Evolutionary conservation across 164 flowering plant species (phyloP).

Genomic region (Berberis vulgaris): DNA sequence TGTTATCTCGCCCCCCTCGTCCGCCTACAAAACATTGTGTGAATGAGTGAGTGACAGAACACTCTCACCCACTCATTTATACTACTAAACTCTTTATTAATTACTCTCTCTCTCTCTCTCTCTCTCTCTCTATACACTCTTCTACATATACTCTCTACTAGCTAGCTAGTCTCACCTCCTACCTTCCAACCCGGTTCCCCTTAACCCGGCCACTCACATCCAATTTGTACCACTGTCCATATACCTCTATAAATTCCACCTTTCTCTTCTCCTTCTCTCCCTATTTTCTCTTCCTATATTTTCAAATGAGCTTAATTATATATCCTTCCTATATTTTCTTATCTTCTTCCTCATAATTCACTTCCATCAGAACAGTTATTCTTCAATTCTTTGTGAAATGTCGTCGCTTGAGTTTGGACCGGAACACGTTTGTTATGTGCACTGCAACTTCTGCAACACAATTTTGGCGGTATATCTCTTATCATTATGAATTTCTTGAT

Average conservation of each 20-base stretch:
- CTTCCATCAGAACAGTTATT: slow-evolving; percentile 12
- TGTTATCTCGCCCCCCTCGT: slow-evolving; percentile 13
- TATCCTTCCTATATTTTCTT: slow-evolving; percentile 3
- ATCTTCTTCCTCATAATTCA: not conserved
- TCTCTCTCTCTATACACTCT: slow-evolving; percentile 2
- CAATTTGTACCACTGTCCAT: slow-evolving; percentile 5
- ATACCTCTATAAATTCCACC: not conserved
- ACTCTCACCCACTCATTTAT: slow-evolving; percentile 20
- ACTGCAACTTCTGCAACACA: slow-evolving; percentile 98
- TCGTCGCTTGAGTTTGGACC: slow-evolving; percentile 59
- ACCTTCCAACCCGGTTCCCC: slow-evolving; percentile 4
- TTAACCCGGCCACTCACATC: slow-evolving; percentile 13
- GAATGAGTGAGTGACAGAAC: slow-evolving; percentile 1
- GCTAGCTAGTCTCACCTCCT: not conserved
- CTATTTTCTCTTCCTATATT: not conserved
- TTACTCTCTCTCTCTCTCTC: not conserved
- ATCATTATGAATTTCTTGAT: slow-evolving; percentile 8
- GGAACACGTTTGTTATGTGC: slow-evolving; percentile 83
- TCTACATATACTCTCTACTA: not conserved
- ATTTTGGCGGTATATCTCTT: slow-evolving; percentile 70
- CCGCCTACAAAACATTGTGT: not conserved
- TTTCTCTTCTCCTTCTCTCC: not conserved
- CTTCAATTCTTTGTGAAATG: not conserved
- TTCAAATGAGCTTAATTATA: not conserved
- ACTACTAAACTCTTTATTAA: slow-evolving; percentile 7